Base-by-base conservation (phyloP, 2,329 filamentous ascomycete genomes). In the Didymellaceae sp. region DNA sequence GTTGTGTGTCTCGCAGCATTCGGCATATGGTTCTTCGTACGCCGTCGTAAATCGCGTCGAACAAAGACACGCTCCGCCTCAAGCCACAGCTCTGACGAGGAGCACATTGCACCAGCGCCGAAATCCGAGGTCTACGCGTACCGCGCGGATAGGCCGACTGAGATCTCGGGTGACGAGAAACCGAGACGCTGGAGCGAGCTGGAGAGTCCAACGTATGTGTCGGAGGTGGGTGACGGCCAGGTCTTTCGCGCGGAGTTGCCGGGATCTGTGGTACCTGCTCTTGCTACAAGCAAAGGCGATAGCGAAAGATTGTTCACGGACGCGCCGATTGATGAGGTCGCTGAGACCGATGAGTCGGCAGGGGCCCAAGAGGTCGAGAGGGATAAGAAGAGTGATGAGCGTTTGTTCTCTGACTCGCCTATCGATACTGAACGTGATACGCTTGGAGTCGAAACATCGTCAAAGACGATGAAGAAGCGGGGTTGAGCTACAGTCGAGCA, bases 191-290 rank as follows among this genome's bases (percentile, higher is more conserved):
- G 34, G 21, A 50, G 46, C 33, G 56, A 62, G 31, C 39, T 63
- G 16, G 48, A 54, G 14, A 53, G 56, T 10, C 53, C 51, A n/a
- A 35, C 35, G 17, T 45, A 26, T n/a, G 37, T 54, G 10, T 33
- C 42, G 1, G 56, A 61, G 20, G 46, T 40, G 2, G 13, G 37
- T 30, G 54, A 48, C 9, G 54, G 49, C 3, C 39, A 44, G 2
- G 40, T 48, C 1, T 52, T 53, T 32, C 44, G 56, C 13, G 59
- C 39, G 18, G 56, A 61, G 45, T 35, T 62, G 8, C 46, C 47
- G 5, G 59, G 59, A 1, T 59, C 45, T 20, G 40, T 28, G 16
- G 47, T 58, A 5, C 41, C 47, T 25, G 28, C 25, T 21, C 18
- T 16, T 32, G 31, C 21, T 10, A 9, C 22, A 20, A 16, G 28